Base-by-base conservation (phyloP, 2,329 filamentous ascomycete species). In the Talaromyces pinophilus region DNA sequence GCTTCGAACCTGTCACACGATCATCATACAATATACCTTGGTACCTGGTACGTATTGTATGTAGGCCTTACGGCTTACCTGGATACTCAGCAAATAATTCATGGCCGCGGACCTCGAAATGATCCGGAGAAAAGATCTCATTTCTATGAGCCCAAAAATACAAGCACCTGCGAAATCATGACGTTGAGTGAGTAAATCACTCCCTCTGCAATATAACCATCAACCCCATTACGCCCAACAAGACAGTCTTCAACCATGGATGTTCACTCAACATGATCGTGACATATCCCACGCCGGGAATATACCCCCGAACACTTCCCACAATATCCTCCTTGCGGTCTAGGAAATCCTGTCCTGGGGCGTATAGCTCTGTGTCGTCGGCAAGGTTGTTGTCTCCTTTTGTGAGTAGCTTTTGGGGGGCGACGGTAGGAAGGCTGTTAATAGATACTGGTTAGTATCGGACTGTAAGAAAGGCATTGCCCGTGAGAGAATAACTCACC, bases 351-450 rank as follows among this genome's bases (percentile, higher is more conserved):
- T 99, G 94, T 19, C 91, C 92, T 46, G 84, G 83, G 2, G 95
- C 93, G 77, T 97, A 97, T 19, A 91, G 85, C 76, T 97, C 93
- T 17, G 92, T 96, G 77, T 99, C 95, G 78, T 98, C 94, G 50
- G 92, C 91, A 7, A 88, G 80, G 77, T 99, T 99, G 84, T 98
- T 99, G 81, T 99, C 95, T 71, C 95, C 95, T 81, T 99, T 99
- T 40, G 95, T 99, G 65, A 99, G 86, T 22, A 99, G 87, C 75
- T 92, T 79, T 52, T 79, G 75, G 22, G 76, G 72, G 7, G 71
- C 67, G 7, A 69, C 69, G 60, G 70, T 57, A 11, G 40, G 22
- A 6, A 46, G 30, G 7, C 30, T 30, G 7, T 59, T 25, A 11
- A 25, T 5, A 44, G 15, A 19, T 46, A 30, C 11, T 7, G 19